phyloP scores from a whole-genome alignment of 768 basidiomycete genomes.

The Sarcodon aspratus region DNA sequence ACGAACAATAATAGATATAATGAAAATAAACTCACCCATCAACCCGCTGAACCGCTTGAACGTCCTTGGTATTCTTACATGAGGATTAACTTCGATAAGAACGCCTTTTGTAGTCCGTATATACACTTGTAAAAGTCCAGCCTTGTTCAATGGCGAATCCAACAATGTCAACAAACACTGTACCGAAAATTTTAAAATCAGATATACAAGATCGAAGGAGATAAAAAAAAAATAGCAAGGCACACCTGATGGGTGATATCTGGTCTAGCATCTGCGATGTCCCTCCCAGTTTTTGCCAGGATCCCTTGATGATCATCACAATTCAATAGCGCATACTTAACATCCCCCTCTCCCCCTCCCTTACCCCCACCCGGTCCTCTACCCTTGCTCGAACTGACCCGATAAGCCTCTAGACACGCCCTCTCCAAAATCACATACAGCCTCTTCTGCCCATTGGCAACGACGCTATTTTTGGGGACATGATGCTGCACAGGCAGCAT shows the following conservation, averaged over 20 bases:
- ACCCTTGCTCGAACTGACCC: constrained; percentile 40
- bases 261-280: constrained; percentile 97
- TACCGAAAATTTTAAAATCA: neutral
- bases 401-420: constrained; percentile 93
- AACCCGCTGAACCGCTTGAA: constrained; percentile 98
- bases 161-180: constrained; percentile 93
- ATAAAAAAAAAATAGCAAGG: constrained; percentile 1
- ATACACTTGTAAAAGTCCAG: constrained; percentile 92
- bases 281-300: constrained; percentile 91
- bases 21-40: constrained; percentile 54
- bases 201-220: neutral
- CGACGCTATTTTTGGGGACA: constrained; percentile 47
- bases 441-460: constrained; percentile 40
- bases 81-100: constrained; percentile 96
- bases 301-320: constrained; percentile 99
- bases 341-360: constrained; percentile 47
- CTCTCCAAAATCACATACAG: constrained; percentile 89
- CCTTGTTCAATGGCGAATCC: constrained; percentile 97
- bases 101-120: constrained; percentile 96
- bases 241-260: constrained; percentile 97
- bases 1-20: neutral
- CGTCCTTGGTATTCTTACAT: constrained; percentile 93
- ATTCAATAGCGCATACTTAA: constrained; percentile 93
- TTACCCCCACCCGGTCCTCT: constrained; percentile 22
- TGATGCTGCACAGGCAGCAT: constrained; percentile 80